Evolutionary conservation across 164 flowering plant genomes (phyloP).

Genomic region (Euptelea pleiosperma): DNA sequence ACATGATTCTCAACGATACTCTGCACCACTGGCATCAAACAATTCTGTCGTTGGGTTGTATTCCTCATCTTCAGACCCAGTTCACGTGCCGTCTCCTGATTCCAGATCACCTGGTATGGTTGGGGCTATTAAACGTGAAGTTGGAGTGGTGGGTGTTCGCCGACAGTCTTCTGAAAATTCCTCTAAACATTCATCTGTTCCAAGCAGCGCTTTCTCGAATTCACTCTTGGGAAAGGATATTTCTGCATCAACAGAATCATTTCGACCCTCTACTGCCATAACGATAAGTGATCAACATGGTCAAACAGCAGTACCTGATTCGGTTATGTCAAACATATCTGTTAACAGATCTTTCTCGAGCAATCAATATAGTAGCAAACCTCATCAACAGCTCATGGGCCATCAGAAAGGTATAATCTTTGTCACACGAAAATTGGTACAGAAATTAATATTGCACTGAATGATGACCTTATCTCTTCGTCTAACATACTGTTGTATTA

Average conservation of each 20-base stretch:
- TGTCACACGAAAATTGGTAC: not conserved
- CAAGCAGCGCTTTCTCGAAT: conserved; percentile 40
- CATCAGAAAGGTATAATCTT: conserved; percentile 70
- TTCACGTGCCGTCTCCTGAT: conserved; percentile 89
- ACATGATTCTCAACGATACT: conserved; percentile 31
- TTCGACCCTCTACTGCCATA: conserved; percentile 30
- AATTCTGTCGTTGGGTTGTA: conserved; percentile 66
- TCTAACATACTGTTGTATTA: too few species aligned
- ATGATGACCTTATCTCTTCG: too few species aligned
- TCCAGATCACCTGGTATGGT: conserved; percentile 66
- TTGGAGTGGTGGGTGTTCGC: conserved; percentile 88
- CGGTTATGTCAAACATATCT: conserved; percentile 32
- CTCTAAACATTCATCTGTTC: conserved; percentile 37
- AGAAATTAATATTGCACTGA: too few species aligned
- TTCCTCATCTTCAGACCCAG: conserved; percentile 93
- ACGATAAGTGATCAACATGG: conserved; percentile 44
- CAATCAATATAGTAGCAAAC: conserved; percentile 49
- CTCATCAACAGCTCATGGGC: conserved; percentile 54
- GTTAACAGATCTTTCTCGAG: conserved; percentile 39
- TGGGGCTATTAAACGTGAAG: conserved; percentile 91
- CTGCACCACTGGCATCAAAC: conserved; percentile 41
- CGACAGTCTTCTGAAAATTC: conserved; percentile 49
- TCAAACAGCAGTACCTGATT: conserved; percentile 35
- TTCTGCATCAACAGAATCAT: conserved; percentile 37
- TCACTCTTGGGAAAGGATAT: conserved; percentile 35